Evolutionary conservation across 192 early-diverging fungal genomes (phyloP).

Genomic region (Pecoramyces ruminantium): DNA sequence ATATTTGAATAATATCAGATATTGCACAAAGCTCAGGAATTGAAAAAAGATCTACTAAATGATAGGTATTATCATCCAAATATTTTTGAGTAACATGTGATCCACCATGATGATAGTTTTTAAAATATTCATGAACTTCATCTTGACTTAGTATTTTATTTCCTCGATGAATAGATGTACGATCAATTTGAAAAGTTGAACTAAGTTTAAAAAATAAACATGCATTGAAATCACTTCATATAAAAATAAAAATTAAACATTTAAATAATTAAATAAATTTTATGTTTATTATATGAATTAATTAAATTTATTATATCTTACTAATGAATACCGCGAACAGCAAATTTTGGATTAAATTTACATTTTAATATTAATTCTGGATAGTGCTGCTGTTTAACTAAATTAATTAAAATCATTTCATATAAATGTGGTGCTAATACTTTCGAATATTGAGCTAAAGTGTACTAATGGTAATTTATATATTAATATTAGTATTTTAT

Average conservation of each 20-base stretch:
- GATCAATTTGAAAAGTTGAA: background rate
- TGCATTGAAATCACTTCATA: background rate
- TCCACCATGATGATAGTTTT: constrained; percentile 18
- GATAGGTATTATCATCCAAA: constrained; percentile 28
- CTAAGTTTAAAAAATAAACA: background rate
- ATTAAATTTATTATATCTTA: background rate
- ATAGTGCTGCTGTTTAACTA: background rate
- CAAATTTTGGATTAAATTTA: background rate
- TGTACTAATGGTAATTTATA: background rate
- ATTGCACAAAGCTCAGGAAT: constrained; percentile 34
- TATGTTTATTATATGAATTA: too few species aligned
- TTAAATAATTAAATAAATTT: too few species aligned
- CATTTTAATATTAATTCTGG: background rate
- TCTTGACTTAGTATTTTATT: background rate
- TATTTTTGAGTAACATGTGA: constrained; percentile 39
- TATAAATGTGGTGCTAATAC: background rate
- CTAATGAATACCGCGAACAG: background rate
- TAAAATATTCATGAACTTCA: background rate
- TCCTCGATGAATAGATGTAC: background rate
- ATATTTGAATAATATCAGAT: constrained; percentile 41
- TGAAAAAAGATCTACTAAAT: constrained; percentile 41
- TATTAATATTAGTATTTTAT: too few species aligned
- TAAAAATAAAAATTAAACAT: too few species aligned
- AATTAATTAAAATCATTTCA: background rate
- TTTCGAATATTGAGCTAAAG: background rate